Base-by-base conservation (phyloP, 2,329 filamentous ascomycete genomes). In the Sporothrix sp. region DNA sequence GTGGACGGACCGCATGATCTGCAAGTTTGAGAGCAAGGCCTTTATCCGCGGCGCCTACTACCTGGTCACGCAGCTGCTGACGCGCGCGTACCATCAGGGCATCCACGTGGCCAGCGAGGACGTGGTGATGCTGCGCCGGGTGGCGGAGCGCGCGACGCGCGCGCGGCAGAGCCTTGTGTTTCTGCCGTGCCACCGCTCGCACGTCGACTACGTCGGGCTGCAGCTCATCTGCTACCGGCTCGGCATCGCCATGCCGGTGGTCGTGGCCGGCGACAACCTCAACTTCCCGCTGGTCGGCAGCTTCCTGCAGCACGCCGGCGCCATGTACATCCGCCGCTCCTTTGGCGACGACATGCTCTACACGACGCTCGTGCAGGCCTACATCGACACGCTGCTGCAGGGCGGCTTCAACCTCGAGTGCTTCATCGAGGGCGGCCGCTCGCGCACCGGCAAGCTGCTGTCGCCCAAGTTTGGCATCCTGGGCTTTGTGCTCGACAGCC, bases 141-240 rank as follows among this genome's bases (percentile, higher is more conserved):
- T 96, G 13, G 93, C 93, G 13, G 81, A 90, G 60, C 73, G 85
- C 60, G 91, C 93, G 1, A 82, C 83, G 52, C 79, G 80, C 64
- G 88, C 93, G 63, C 94, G 93, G 66, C 90, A 96, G 65, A 95
- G 88, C 57, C 94, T 98, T 58, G 85, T 98, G 47, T 98, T 98
- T 65, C 68, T 98, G 52, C 93, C 93, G 0, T 95, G 89, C 57
- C 93, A 98, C 67, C 81, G 90, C 51, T 95, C 88, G 3, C 93
- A 98, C 63, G 86, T 97, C 56, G 93, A 98, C 63, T 98, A 98
- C 60, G 87, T 98, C 55, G 91, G 88, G 4, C 72, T 97, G 32
- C 93, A 98, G 62, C 72, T 98, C 36, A 94, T 98, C 51, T 98
- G 93, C 68, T 98, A 96, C 66, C 82, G 93, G 2, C 71, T 98